Evolutionary conservation across 1,284 basidiomycete genomes (phyloP), one percentile per base, ranked within the genome.

Genomic region (Trichosporon sp.): DNA sequence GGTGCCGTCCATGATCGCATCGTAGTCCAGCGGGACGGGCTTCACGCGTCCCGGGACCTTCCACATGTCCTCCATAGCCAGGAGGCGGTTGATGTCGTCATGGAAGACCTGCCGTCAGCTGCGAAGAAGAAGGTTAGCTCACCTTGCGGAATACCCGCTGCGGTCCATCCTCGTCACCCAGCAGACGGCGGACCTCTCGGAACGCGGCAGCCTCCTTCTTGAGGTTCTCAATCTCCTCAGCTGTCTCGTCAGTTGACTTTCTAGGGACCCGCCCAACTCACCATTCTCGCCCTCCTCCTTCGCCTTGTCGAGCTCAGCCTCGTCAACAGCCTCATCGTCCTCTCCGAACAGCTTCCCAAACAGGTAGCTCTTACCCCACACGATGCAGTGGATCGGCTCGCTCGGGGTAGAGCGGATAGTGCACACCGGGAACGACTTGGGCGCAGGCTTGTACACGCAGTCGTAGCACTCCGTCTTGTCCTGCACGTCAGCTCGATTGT

Each of bases 31-130:
- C 1, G 95, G 88, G 0, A 85, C 86, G 0, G 96, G 96, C 67
- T 89, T 89, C 25, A 87, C 86, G 29, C 96, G 87, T 9, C 89
- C 86, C 4, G 74, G 68, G 8, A 76, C 76, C 56, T 88, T 88
- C 96, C 96, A 99, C 94, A 99, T 98, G 73, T 98, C 95, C n/a
- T 88, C 83, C 96, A 99, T 99, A 13, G 86, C 86, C 13, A 99
- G 83, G 1, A 99, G 83, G 58, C 96, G 91, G 63, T 87, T 85
- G 70, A 98, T 92, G 72, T 99, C 96, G 1, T 86, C 80, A 68
- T 88, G 84, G 83, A 95, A 99, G 9, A 98, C 89, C 91, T 94
- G 71, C 3, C 16, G 31, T 63, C 25, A 68, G 63, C 2, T 13
- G 11, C 16, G 16, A 1, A 4, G 4, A 2, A 2, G 6, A 1